phyloP scores from a whole-genome alignment of 2,329 filamentous ascomycete species.

The Penicillium vulpinum region DNA sequence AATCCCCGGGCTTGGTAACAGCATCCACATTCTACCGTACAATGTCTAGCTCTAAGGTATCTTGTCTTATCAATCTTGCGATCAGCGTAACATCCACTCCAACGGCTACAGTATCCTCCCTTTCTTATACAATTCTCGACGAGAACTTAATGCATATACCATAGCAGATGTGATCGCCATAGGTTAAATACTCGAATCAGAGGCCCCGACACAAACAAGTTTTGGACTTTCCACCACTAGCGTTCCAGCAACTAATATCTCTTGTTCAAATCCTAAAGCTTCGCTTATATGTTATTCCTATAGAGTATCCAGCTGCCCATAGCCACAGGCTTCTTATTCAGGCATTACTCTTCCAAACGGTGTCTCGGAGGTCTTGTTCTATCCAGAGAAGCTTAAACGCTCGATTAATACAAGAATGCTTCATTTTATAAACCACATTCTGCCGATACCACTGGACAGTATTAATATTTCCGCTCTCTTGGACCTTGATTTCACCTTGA shows the following conservation, averaged over 20 bases:
- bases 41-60: conserved; percentile 7
- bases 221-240: background rate
- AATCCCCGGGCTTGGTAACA: conserved; percentile 1
- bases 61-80: background rate
- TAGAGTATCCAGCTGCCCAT: background rate
- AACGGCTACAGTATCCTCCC: conserved; percentile 3
- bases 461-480: background rate
- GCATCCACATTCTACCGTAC: conserved; percentile 4
- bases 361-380: background rate
- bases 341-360: background rate
- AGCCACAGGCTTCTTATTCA: background rate
- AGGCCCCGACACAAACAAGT: background rate
- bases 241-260: background rate
- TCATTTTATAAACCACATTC: background rate
- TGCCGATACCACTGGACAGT: background rate
- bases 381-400: background rate
- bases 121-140: conserved; percentile 1
- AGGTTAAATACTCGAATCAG: conserved; percentile 5
- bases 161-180: conserved; percentile 12
- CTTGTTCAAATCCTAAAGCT: background rate
- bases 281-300: background rate
- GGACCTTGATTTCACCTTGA: background rate
- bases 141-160: conserved; percentile 10
- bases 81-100: conserved; percentile 2
- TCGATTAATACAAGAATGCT: too few species aligned